phyloP scores from a whole-genome alignment of 306 rosid genomes.

The Vigna trinervia region DNA sequence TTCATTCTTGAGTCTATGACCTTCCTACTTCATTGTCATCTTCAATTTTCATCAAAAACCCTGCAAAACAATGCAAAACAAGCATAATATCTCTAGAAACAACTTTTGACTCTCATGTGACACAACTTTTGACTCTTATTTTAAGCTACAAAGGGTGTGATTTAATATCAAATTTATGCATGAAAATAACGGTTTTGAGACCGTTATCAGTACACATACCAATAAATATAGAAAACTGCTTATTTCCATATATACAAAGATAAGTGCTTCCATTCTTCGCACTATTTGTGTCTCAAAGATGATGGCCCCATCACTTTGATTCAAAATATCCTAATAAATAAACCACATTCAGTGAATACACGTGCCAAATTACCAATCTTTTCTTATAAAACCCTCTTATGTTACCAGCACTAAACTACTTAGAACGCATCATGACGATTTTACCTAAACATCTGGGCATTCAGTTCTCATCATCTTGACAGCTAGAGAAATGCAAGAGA shows the following conservation, averaged over 20 bases:
- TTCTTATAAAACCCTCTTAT: not conserved
- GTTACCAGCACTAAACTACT: not conserved
- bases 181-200: too few species aligned
- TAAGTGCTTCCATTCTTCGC: conserved; percentile 70
- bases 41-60: too few species aligned
- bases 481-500: conserved; percentile 79
- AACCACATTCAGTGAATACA: conserved; percentile 5
- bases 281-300: conserved; percentile 72
- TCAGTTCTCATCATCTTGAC: conserved; percentile 73
- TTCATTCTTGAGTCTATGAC: too few species aligned
- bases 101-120: too few species aligned
- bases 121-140: too few species aligned
- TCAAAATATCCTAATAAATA: not conserved
- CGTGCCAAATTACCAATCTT: not conserved
- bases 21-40: too few species aligned
- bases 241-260: conserved; percentile 33
- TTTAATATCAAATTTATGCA: too few species aligned
- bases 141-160: too few species aligned
- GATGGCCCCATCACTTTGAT: conserved; percentile 63
- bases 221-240: too few species aligned
- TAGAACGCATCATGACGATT: not conserved
- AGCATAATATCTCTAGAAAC: too few species aligned
- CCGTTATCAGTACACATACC: too few species aligned
- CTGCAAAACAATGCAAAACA: too few species aligned
- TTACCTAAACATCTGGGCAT: conserved; percentile 64